phyloP scores from a whole-genome alignment of 2,329 filamentous ascomycete genomes.

The Aspergillaceae sp. region DNA sequence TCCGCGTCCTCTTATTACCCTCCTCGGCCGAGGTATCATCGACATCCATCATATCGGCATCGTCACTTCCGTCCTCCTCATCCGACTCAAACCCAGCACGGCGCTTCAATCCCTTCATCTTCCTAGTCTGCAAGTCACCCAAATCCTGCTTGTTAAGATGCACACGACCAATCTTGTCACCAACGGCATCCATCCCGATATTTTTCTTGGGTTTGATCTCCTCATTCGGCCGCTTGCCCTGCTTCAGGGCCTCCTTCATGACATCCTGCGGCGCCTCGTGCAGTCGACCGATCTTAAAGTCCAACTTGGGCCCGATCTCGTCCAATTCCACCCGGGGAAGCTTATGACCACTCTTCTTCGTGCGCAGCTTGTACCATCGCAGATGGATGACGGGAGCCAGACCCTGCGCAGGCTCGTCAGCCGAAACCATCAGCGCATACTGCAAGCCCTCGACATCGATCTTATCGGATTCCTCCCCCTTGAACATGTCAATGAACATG shows the following conservation, averaged over 20 bases:
- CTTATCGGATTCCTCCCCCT: conserved; percentile 67
- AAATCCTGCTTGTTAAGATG: conserved; percentile 89
- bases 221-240: conserved; percentile 55
- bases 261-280: conserved; percentile 68
- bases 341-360: conserved; percentile 76
- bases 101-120: conserved; percentile 98
- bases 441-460: conserved; percentile 93
- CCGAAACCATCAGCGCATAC: conserved; percentile 75
- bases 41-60: conserved; percentile 42
- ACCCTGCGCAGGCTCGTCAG: conserved; percentile 51
- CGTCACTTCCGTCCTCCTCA: conserved; percentile 39
- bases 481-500: conserved; percentile 84
- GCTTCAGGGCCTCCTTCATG: conserved; percentile 86
- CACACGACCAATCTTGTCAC: conserved; percentile 91
- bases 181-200: conserved; percentile 79
- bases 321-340: conserved; percentile 87
- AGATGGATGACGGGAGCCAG: conserved; percentile 47
- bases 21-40: conserved; percentile 32
- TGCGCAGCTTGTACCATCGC: conserved; percentile 76
- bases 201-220: conserved; percentile 80
- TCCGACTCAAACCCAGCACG: conserved; percentile 55
- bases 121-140: conserved; percentile 77
- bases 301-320: conserved; percentile 89
- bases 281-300: conserved; percentile 76
- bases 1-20: conserved; percentile 25